Conservation (phyloP, 768 basidiomycete genomes). For the Tricholoma saponaceum region DNA sequence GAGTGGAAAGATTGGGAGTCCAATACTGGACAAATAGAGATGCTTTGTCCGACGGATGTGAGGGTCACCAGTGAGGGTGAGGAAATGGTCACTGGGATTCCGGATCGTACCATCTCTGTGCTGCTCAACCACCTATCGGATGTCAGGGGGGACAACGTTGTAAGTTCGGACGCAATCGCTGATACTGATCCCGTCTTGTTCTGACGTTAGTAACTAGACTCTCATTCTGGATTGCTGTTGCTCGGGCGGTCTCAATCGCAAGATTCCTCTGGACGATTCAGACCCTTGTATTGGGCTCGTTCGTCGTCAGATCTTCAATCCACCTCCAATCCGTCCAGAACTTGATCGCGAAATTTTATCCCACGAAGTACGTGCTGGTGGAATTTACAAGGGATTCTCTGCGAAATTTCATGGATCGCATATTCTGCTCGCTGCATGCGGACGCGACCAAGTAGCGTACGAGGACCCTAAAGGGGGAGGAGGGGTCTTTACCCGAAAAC, state of each 20-base stretch:
- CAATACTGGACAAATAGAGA: conserved; percentile 26
- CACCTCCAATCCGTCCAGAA: conserved; percentile 19
- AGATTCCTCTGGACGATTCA: background rate
- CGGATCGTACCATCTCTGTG: conserved; percentile 37
- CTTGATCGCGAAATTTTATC: conserved; percentile 24
- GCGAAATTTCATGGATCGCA: conserved; percentile 30
- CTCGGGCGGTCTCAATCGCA: conserved; percentile 33
- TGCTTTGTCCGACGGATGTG: conserved; percentile 32
- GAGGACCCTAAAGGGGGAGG: conserved; percentile 19
- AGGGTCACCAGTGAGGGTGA: conserved; percentile 3
- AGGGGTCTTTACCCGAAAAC: conserved; percentile 28
- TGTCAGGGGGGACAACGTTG: conserved; percentile 40
- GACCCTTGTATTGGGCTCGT: conserved; percentile 8
- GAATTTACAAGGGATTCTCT: conserved; percentile 15
- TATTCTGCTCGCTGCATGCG: conserved; percentile 41
- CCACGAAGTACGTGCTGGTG: conserved; percentile 9
- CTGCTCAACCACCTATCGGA: conserved; percentile 33
- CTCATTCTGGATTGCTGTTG: conserved; percentile 45
- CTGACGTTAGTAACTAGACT: conserved; percentile 23
- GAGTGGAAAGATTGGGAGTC: conserved; percentile 25
- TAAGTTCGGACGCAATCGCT: conserved; percentile 13
- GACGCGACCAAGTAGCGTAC: conserved; percentile 28
- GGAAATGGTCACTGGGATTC: conserved; percentile 28
- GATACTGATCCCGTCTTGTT: background rate
- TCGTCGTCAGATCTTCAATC: conserved; percentile 21